phyloP scores from a whole-genome alignment of 768 basidiomycete genomes.

The Auricularia heimuer region DNA sequence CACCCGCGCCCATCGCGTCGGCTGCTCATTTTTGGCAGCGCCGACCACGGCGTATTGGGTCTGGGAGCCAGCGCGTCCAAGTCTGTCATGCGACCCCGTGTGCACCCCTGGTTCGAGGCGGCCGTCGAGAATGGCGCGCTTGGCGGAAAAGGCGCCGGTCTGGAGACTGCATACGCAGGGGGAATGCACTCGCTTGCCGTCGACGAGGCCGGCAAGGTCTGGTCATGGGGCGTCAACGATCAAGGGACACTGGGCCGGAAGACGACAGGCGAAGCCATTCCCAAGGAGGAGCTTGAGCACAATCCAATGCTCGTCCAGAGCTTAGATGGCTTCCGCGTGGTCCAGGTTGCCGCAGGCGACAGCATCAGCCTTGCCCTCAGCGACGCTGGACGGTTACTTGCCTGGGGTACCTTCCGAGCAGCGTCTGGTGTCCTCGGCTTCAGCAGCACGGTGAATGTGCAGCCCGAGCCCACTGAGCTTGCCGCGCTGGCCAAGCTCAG shows the following conservation, averaged over 20 bases:
- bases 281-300: constrained; percentile 27
- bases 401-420: constrained; percentile 37
- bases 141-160: constrained; percentile 21
- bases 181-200: constrained; percentile 41
- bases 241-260: constrained; percentile 28
- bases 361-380: constrained; percentile 32
- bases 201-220: constrained; percentile 29
- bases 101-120: neutral
- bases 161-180: constrained; percentile 31
- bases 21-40: constrained; percentile 82
- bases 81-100: neutral
- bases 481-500: constrained; percentile 3
- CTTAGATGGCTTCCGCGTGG: constrained; percentile 31
- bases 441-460: constrained; percentile 18
- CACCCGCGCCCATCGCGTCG: constrained; percentile 58
- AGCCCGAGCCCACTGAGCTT: constrained; percentile 7
- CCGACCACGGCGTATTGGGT: constrained; percentile 71
- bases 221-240: constrained; percentile 24
- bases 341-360: constrained; percentile 33
- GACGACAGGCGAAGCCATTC: constrained; percentile 16
- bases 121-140: constrained; percentile 23
- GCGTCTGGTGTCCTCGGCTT: constrained; percentile 21
- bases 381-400: constrained; percentile 29
- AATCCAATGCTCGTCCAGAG: constrained; percentile 24
- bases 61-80: neutral